Evolutionary conservation across 306 rosid genomes (phyloP), one percentile per base, ranked within the genome.

Genomic region (Adenanthera pavonina): DNA sequence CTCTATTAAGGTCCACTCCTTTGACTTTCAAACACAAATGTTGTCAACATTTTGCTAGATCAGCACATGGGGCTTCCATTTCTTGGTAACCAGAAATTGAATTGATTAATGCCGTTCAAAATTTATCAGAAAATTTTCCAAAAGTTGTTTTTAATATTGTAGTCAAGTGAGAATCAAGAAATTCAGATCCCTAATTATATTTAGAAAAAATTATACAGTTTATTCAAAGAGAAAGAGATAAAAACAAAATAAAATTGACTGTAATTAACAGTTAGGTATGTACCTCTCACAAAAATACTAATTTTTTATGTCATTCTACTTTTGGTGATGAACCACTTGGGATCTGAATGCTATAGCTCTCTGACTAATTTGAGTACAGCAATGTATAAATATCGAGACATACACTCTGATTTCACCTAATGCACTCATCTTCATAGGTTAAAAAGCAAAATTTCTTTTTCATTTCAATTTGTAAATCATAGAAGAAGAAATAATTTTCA

Each of bases 1-100:
- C 72, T 72, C 17, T 33, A 25, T 25, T 25, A 48, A 75, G 76
- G 86, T 89, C 86, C 84, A 72, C 81, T 75, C 78, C 46, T 77
- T 85, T 89, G 94, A 82, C 91, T 86, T 83, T 25, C 81, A 75
- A 81, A 61, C 79, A 68, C 81, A 79, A 52, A 77, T 25, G 30
- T 69, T 78, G 14, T 54, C 56, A 76, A 76, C 85, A 83, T 70
- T 78, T 67, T 78, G 25, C 34, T 54, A 64, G 65, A 69, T 25
- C 54, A 69, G 62, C 82, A 77, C 84, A 82, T 86, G 89, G 85
- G 25, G 74, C 33, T 53, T 87, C 65, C 60, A 49, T 67, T 74
- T 84, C 49, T 73, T 57, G 77, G 41, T 1, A 52, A 57, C 7
- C 2, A 36, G 68, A 79, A 79, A 59, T 36, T 44, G 69, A 56